A percentile compares a stretch with the other conserved stretches of the same genome.
Conservation (phyloP, 257 asterid genomes). For the Solanum sejunctum region DNA sequence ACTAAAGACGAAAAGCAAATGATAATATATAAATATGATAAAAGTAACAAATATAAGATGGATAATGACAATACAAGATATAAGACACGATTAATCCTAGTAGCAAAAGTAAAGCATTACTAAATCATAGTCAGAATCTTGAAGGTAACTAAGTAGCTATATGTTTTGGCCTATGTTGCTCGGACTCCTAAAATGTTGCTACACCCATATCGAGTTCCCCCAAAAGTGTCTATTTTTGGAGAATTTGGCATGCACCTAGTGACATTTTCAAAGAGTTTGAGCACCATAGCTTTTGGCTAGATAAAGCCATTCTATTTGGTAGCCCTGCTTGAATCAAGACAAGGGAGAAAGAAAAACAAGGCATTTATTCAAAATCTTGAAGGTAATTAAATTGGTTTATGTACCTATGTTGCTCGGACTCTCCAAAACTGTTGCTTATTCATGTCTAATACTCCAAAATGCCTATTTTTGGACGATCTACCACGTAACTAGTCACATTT, state of each 20-base stretch:
- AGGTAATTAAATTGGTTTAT: background rate
- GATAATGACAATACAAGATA: too few species aligned
- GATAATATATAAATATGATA: too few species aligned
- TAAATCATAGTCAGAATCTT: background rate
- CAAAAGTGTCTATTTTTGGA: too few species aligned
- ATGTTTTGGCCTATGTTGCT: background rate
- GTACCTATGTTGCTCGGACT: background rate
- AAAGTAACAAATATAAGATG: too few species aligned
- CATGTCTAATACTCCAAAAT: background rate
- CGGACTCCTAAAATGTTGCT: background rate
- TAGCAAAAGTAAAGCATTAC: background rate
- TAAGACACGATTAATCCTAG: too few species aligned
- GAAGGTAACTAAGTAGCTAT: background rate
- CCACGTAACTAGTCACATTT: background rate
- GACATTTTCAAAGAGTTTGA: background rate
- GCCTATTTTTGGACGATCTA: background rate
- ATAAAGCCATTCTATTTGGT: background rate
- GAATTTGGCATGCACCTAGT: background rate
- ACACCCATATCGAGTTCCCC: background rate
- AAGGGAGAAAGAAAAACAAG: background rate
- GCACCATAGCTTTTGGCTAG: background rate
- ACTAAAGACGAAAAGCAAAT: too few species aligned
- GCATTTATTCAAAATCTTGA: background rate
- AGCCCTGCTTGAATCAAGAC: conserved; percentile 14
- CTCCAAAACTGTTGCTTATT: background rate